phyloP scores from a whole-genome alignment of 306 rosid species.

The Inga oerstediana region DNA sequence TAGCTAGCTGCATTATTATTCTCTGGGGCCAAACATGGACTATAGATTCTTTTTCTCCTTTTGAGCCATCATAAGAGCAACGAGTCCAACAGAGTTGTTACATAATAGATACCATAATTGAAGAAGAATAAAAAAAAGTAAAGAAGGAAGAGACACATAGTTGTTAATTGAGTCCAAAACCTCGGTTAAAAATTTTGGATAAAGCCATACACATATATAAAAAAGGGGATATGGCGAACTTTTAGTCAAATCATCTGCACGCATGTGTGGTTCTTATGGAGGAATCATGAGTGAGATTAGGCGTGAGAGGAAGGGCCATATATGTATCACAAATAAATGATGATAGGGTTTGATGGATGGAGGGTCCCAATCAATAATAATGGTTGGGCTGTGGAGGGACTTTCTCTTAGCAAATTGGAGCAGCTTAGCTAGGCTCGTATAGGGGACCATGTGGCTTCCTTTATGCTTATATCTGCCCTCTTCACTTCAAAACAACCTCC shows the following conservation, averaged over 20 bases:
- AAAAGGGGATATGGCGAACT: background rate
- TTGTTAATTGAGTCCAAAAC: constrained; percentile 34
- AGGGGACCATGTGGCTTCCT: constrained; percentile 17
- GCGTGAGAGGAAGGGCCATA: constrained; percentile 54
- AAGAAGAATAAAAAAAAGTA: background rate
- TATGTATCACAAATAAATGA: constrained; percentile 38
- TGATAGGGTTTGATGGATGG: constrained; percentile 22
- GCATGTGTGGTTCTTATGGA: constrained; percentile 54
- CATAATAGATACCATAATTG: constrained; percentile 1
- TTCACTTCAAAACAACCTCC: background rate
- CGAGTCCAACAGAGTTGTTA: constrained; percentile 13
- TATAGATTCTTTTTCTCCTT: background rate
- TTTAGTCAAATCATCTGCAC: constrained; percentile 47
- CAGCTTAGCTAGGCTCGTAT: background rate
- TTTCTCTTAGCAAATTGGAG: constrained; percentile 2
- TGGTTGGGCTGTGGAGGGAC: constrained; percentile 13
- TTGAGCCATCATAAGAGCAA: constrained; percentile 11
- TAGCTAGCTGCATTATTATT: background rate
- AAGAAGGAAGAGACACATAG: background rate
- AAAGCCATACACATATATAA: background rate
- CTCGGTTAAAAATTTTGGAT: constrained; percentile 16
- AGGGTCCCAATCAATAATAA: constrained; percentile 41
- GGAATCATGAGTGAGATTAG: constrained; percentile 50
- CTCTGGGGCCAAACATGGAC: background rate
- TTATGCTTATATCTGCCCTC: background rate